phyloP scores from a whole-genome alignment of 768 basidiomycete species.

The Suillus fuscotomentosus region DNA sequence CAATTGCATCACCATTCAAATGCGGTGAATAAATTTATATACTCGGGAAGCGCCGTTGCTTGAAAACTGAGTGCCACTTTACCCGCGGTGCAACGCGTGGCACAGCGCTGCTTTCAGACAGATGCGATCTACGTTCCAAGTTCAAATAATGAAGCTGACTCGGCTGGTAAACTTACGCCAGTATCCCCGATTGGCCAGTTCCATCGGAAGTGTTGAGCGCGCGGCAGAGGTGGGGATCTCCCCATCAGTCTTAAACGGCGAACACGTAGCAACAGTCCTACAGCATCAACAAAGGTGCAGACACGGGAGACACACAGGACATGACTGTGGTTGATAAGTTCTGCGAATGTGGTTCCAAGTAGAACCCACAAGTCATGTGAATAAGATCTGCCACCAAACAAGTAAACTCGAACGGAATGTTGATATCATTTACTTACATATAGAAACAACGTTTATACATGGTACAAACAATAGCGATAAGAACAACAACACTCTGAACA shows the following conservation, averaged over 20 bases:
- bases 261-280: background rate
- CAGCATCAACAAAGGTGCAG: background rate
- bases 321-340: background rate
- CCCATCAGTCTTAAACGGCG: background rate
- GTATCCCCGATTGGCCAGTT: background rate
- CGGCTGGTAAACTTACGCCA: background rate
- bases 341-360: background rate
- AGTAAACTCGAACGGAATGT: background rate
- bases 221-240: background rate
- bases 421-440: background rate
- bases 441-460: background rate
- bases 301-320: background rate
- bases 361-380: background rate
- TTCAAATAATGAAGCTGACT: constrained; percentile 3
- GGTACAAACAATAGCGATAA: constrained; percentile 4
- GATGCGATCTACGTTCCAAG: constrained; percentile 63
- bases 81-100: constrained; percentile 41
- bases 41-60: background rate
- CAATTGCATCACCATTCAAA: background rate
- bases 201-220: background rate
- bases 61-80: background rate
- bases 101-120: constrained; percentile 67
- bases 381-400: background rate
- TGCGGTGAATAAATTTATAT: background rate
- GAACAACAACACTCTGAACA: background rate